A percentile compares a stretch with the other conserved stretches of the same genome.
Conservation (phyloP, 1,284 basidiomycete genomes). For the Malassezia dermatis region DNA sequence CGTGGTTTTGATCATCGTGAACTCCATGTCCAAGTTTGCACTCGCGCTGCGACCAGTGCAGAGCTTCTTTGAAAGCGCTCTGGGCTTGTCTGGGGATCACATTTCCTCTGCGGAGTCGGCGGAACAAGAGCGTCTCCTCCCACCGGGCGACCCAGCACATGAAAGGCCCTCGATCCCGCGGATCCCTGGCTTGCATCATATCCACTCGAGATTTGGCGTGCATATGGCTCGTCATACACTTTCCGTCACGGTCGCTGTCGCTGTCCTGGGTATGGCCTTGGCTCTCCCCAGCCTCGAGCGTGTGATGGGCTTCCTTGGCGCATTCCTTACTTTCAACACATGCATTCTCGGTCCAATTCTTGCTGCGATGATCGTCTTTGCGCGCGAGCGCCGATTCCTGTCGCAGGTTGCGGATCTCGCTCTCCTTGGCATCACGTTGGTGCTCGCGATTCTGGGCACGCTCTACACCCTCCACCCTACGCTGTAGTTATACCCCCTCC, state of each 20-base stretch:
- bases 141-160: not conserved
- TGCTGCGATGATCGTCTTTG: conserved; percentile 30
- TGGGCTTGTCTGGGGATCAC: not conserved
- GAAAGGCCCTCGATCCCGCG: not conserved
- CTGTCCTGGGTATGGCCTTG: conserved; percentile 34
- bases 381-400: conserved; percentile 1
- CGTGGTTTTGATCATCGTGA: conserved; percentile 80
- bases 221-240: not conserved
- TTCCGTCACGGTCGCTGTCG: conserved; percentile 20
- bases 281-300: conserved; percentile 72
- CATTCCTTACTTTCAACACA: conserved; percentile 66
- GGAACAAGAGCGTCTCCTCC: conserved; percentile 13
- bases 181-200: not conserved
- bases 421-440: conserved; percentile 25
- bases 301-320: conserved; percentile 81
- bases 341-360: conserved; percentile 42
- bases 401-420: conserved; percentile 1
- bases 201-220: not conserved
- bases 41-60: conserved; percentile 63
- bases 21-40: conserved; percentile 66
- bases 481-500: not conserved
- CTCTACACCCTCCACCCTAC: not conserved
- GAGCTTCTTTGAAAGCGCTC: conserved; percentile 31
- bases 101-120: not conserved
- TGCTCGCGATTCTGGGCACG: conserved; percentile 34